Evolutionary conservation across 495 filamentous ascomycete genomes (phyloP), one percentile per base, ranked within the genome.

Genomic region (Podospora fimiseda): DNA sequence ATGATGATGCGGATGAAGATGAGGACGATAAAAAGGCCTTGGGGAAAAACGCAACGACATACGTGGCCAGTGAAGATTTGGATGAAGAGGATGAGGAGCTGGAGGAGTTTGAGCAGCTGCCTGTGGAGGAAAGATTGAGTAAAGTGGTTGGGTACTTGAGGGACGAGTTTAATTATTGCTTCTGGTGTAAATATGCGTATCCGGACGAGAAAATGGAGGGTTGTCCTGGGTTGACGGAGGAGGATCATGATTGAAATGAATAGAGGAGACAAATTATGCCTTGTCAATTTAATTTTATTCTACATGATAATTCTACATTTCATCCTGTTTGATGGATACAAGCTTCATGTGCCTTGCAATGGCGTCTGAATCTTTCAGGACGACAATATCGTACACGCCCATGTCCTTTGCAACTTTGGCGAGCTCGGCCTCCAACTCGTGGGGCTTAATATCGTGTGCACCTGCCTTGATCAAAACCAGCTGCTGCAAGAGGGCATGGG

Each of bases 101-200:
- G 43, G 85, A 90, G n/a, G 87, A 79, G 38, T 97, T 96, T 59
- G 84, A 90, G 58, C 77, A 76, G 4, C 68, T 91, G 3, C 76
- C 80, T 2, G 73, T 77, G 1, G 72, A 70, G 2, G 85, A 95
- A 58, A 78, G 77, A 55, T 64, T 96, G 47, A 62, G 70, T 11
- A 80, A 69, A 50, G 62, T 96, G 9, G 80, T 93, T 9, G 58
- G 67, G 19, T 82, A 86, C 65, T 62, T 99, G 37, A 78, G 92
- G 19, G 72, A 83, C 23, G 79, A 75, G 58, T 77, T 87, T 60
- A 68, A 76, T 38, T 99, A 99, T 65, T 99, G 93, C 73, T 96
- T 96, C 66, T 99, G 90, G 90, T 99, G 93, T 66, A 96, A 96
- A 65, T 86, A 76, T 66, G 70, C 74, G 40, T 97, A 96, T 61